Base-by-base conservation (phyloP, 139 green algal genomes). In the Tetraselmis striata region DNA sequence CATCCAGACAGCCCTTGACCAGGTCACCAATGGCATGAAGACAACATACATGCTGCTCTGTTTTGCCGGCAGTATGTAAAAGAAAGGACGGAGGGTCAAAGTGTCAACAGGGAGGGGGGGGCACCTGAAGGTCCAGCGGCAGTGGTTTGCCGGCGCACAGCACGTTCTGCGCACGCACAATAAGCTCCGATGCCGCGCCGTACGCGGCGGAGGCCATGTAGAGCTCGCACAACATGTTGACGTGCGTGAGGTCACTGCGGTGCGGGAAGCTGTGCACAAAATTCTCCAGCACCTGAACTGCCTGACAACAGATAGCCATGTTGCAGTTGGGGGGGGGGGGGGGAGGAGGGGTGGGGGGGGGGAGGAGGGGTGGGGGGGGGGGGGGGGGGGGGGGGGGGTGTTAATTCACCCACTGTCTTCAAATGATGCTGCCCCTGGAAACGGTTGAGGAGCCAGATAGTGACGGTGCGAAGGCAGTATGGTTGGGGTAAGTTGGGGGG, bases 221-320 rank as follows among this genome's bases (percentile, higher is more conserved):
- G 30, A 97, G 88, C 88, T 98, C 95, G 0, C 91, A 87, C 75
- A 98, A 84, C 31, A 98, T 94, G 92, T 98, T 98, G 85, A 98
- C 86, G 77, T 93, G 86, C 25, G 92, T 95, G 2, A 97, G 84
- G 83, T 98, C 93, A 2, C 80, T 81, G 26, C 81, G 26, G 32
- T 26, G 22, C 5, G 82, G 78, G 58, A 78, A 77, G 30, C 59
- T 28, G 18, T 76, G 23, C 29, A 90, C 27, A 1, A 87, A 67
- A 0, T 80, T 58, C 79, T 90, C 80, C 58, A 91, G 84, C 25
- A 91, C 59, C 45, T 25, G 18, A 5, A 25, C 58, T 59, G 74
- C 45, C 45, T 67, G 45, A 5, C 11, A 67, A 18, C 45, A 18
- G 45, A 67, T 18, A 67, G 45, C 45, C 45, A 67, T 25, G 45